Percentiles rank a stretch among this genome's conserved stretches.
Conservation (phyloP, 163 green algal genomes). For the Prototheca wickerhamii region DNA sequence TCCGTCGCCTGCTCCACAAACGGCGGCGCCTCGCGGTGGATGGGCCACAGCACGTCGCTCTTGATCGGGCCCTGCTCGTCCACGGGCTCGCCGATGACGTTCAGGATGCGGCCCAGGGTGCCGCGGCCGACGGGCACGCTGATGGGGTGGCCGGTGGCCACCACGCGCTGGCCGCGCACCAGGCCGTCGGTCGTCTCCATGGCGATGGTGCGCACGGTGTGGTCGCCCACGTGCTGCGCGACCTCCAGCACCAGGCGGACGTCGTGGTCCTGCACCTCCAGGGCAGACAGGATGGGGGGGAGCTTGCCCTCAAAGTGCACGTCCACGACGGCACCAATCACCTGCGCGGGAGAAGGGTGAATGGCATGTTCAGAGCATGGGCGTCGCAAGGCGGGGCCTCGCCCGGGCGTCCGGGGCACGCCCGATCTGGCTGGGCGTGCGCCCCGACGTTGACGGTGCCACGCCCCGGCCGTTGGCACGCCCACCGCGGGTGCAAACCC, state of each 20-base stretch:
- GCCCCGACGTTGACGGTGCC: not conserved
- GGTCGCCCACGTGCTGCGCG: slow-evolving; percentile 94
- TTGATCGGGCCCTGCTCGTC: slow-evolving; percentile 94
- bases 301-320: slow-evolving; percentile 96
- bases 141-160: slow-evolving; percentile 90
- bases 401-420: not conserved
- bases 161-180: slow-evolving; percentile 83
- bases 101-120: slow-evolving; percentile 98
- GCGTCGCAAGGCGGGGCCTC: not conserved
- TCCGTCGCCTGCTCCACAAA: slow-evolving; percentile 96
- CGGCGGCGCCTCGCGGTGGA: slow-evolving; percentile 91
- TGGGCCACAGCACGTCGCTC: slow-evolving; percentile 69
- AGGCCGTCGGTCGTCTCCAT: slow-evolving; percentile 99
- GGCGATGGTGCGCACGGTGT: slow-evolving; percentile 96
- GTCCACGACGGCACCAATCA: slow-evolving; percentile 98
- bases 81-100: slow-evolving; percentile 98
- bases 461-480: not conserved
- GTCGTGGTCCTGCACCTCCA: slow-evolving; percentile 87
- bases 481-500: not conserved
- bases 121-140: slow-evolving; percentile 89
- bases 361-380: not conserved
- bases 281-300: slow-evolving; percentile 78
- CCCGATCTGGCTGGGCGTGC: no score
- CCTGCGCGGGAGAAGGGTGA: slow-evolving; percentile 38
- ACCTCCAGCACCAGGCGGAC: slow-evolving; percentile 96